A percentile compares a stretch with the other conserved stretches of the same genome.
Evolutionary conservation across 164 flowering plant genomes (phyloP).

Genomic region (Magnolia changhungtana): DNA sequence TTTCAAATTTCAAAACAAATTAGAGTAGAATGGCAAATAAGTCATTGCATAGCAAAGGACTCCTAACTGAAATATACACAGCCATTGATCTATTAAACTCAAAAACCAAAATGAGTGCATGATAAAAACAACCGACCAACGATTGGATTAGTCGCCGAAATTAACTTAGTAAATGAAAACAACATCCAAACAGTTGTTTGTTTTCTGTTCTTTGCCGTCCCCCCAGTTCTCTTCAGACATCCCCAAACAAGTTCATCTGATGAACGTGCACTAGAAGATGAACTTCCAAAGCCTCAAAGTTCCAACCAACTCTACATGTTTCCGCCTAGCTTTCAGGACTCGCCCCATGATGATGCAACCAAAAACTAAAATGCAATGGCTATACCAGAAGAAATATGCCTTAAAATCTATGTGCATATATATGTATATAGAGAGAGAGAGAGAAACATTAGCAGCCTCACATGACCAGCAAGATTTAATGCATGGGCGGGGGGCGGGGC

Average conservation of each 20-base stretch:
- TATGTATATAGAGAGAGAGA: conserved; percentile 26
- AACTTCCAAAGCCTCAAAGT: conserved; percentile 42
- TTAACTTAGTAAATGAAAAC: conserved; percentile 2
- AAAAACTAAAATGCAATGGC: conserved; percentile 18
- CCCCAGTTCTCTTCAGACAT: neutral
- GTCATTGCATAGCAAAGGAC: neutral
- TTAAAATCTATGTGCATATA: conserved; percentile 30
- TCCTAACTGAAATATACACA: neutral
- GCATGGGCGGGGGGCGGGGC: conserved; percentile 38
- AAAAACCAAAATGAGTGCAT: neutral
- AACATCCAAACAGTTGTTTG: conserved; percentile 1
- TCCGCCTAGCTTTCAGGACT: conserved; percentile 20
- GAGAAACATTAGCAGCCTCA: conserved; percentile 8
- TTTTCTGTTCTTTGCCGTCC: neutral
- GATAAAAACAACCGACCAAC: conserved; percentile 2
- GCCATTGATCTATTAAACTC: neutral
- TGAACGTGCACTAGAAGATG: conserved; percentile 7
- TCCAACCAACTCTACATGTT: conserved; percentile 42
- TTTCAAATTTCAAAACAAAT: neutral
- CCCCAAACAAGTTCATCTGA: conserved; percentile 6
- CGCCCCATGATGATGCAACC: conserved; percentile 13
- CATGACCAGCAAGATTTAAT: conserved; percentile 9
- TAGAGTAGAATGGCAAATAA: neutral
- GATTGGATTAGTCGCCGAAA: conserved; percentile 2
- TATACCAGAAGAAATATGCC: conserved; percentile 17